Base-by-base conservation (phyloP, 208 protist species). In the Phytomonas francai region DNA sequence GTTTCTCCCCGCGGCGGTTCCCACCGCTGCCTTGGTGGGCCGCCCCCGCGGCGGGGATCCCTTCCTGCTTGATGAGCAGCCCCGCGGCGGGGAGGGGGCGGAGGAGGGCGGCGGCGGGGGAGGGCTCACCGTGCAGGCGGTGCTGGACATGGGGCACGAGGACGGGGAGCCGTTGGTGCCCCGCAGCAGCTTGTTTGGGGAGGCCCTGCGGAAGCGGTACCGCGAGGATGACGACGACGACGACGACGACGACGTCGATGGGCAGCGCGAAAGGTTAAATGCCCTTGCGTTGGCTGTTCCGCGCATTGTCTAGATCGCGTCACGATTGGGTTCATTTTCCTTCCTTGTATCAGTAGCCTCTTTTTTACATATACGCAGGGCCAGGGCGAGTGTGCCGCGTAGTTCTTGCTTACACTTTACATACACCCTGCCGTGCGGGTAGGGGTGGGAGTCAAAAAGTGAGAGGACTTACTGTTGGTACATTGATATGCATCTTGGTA, bases 141-240 rank as follows among this genome's bases (percentile, higher is more conserved):
- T 93, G n/a, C 69, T 88, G n/a, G 80, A 84, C 36, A 74, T 77
- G 32, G 79, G 76, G 9, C 72, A 86, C 63, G 63, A 67, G 27
- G 68, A 75, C 12, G 78, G 71, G 31, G 25, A 27, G 16, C 39
- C 67, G 51, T 65, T 72, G 58, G 59, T 65, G 66, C 73, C 80
- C 14, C 82, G 72, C 57, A 94, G 79, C 57, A 67, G 71, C 39
- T 77, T 74, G 51, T 89, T 91, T 42, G 83, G 83, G 8, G 83
- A 85, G 61, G 87, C 87, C 12, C 80, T 95, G 34, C 82, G 84
- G 2, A 95, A 95, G 73, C 82, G 89, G 12, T 88, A 87, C 68
- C 78, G 84, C 30, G 85, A 91, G 11, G 89, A 94, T 22, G 85
- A 92, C 12, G 79, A 86, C 14, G 79, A 80, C 4, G 77, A 84